Conservation (phyloP, 2,329 filamentous ascomycete genomes). For the Paecilomyces sp. region DNA sequence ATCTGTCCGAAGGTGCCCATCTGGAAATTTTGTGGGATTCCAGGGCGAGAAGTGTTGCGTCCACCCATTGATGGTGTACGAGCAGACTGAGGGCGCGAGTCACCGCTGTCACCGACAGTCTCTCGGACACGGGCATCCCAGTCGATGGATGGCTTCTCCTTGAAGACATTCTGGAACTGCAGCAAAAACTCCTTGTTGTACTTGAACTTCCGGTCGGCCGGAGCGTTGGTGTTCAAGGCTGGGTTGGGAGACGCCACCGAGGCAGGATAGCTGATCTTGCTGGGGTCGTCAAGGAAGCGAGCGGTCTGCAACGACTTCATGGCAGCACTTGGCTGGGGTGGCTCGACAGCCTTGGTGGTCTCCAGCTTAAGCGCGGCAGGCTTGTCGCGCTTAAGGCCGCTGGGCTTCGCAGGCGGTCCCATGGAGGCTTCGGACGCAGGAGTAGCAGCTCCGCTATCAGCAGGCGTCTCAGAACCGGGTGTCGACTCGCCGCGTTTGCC, state of each 20-base stretch:
- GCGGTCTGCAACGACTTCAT: conserved; percentile 90
- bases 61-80: conserved; percentile 42
- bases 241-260: conserved; percentile 87
- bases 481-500: conserved; percentile 31
- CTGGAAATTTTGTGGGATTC: conserved; percentile 44
- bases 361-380: conserved; percentile 83
- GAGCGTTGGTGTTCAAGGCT: conserved; percentile 68
- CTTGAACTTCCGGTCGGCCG: conserved; percentile 74
- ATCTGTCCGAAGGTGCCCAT: conserved; percentile 64
- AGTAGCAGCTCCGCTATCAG: conserved; percentile 39
- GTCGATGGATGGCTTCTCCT: conserved; percentile 89
- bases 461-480: conserved; percentile 28
- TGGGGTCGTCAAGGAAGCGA: conserved; percentile 74
- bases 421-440: conserved; percentile 39
- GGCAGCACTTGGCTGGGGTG: conserved; percentile 85
- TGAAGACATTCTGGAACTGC: conserved; percentile 93
- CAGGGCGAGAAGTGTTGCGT: conserved; percentile 47
- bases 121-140: conserved; percentile 86
- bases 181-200: conserved; percentile 94
- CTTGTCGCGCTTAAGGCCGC: conserved; percentile 60
- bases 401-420: conserved; percentile 47
- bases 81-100: conserved; percentile 54
- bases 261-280: conserved; percentile 71
- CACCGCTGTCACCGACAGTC: conserved; percentile 67
- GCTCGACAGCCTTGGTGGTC: conserved; percentile 79